Percentiles rank a stretch among this genome's conserved stretches.
Evolutionary conservation across 2,329 filamentous ascomycete genomes (phyloP).

Genomic region (Fusarium brachygibbosum): DNA sequence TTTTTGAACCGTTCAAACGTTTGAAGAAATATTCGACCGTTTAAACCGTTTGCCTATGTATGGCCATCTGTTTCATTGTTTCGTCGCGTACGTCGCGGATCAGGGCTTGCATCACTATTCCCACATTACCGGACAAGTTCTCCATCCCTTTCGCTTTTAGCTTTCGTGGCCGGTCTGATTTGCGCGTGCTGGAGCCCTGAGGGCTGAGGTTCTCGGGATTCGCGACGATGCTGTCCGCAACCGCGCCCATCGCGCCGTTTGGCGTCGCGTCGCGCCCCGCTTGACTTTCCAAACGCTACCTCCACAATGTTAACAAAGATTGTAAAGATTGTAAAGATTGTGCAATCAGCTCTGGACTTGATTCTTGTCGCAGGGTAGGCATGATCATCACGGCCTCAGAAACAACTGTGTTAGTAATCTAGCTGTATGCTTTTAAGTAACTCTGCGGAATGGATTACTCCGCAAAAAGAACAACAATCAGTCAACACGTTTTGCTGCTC

Average conservation of each 20-base stretch:
- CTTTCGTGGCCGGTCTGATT: not conserved
- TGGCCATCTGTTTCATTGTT: not conserved
- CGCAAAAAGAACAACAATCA: too few species aligned
- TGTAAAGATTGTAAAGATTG: constrained; percentile 1
- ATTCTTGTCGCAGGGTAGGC: too few species aligned
- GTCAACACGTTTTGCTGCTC: too few species aligned
- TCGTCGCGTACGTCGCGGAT: not conserved
- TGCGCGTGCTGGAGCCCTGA: not conserved
- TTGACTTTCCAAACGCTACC: not conserved
- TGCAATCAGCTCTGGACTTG: too few species aligned
- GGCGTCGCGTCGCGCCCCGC: not conserved
- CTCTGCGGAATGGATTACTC: too few species aligned
- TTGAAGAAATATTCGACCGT: too few species aligned
- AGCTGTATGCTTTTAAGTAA: too few species aligned
- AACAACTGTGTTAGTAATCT: too few species aligned
- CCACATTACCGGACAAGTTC: not conserved
- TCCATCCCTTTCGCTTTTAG: not conserved
- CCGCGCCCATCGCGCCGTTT: not conserved
- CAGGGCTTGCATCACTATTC: not conserved
- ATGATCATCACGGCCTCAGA: too few species aligned
- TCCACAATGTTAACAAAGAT: not conserved
- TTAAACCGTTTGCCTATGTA: too few species aligned
- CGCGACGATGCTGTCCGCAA: not conserved
- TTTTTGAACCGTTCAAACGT: too few species aligned
- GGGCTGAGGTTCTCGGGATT: not conserved